Percentiles rank a stretch among this genome's conserved stretches.
Evolutionary conservation across 2,329 filamentous ascomycete species (phyloP).

Genomic region (Cladosporium phlei): DNA sequence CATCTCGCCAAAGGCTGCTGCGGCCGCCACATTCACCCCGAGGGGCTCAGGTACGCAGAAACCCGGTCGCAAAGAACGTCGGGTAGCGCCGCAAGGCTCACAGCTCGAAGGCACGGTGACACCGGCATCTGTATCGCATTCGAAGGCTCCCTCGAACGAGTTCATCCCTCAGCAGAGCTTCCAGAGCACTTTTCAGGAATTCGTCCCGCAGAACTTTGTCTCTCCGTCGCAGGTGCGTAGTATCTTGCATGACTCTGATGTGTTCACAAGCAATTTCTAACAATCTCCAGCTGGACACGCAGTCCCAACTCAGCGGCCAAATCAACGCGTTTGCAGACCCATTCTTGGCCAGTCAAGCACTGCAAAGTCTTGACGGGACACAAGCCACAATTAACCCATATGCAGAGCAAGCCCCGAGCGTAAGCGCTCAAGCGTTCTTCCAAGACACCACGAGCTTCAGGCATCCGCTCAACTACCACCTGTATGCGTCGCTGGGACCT

Average conservation of each 20-base stretch:
- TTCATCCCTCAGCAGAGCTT: constrained; percentile 31
- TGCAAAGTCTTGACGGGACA: constrained; percentile 28
- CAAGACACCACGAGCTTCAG: constrained; percentile 53
- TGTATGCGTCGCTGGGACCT: constrained; percentile 85
- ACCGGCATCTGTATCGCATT: constrained; percentile 36
- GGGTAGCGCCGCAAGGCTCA: constrained; percentile 16
- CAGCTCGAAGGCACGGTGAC: constrained; percentile 36
- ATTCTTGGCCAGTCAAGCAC: constrained; percentile 33
- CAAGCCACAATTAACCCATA: constrained; percentile 60
- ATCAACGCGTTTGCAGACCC: constrained; percentile 39
- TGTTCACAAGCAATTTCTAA: constrained; percentile 18
- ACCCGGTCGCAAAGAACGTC: constrained; percentile 12
- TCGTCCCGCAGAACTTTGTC: constrained; percentile 54
- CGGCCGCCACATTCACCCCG: constrained; percentile 79
- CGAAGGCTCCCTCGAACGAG: constrained; percentile 44
- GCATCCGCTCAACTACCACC: constrained; percentile 73
- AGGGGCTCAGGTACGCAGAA: constrained; percentile 40
- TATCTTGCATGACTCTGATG: background rate
- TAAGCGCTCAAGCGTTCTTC: constrained; percentile 64
- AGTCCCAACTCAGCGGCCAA: constrained; percentile 26
- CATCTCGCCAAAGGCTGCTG: constrained; percentile 87
- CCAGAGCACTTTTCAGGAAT: constrained; percentile 46
- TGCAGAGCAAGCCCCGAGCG: constrained; percentile 61
- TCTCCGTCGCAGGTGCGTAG: constrained; percentile 40
- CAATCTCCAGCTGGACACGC: constrained; percentile 19